Base-by-base conservation (phyloP, 306 rosid genomes). In the Fragaria nilgerrensis region DNA sequence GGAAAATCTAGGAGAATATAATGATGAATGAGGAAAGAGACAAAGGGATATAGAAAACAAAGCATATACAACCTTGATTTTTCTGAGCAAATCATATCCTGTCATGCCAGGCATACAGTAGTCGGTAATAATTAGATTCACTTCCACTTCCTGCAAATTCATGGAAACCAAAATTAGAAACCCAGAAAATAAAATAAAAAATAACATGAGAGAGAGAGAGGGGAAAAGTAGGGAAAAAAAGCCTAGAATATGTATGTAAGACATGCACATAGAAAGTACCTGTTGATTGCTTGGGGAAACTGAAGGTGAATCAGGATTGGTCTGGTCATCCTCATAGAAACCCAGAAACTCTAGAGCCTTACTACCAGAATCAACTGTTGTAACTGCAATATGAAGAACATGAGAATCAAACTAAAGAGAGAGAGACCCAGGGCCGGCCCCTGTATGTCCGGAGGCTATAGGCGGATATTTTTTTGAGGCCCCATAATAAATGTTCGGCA, bases 71-170 rank as follows among this genome's bases (percentile, higher is more conserved):
- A 94, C 98, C 93, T 94, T 94, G 84, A 94, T 92, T 86, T 88
- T 94, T 84, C 86, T 94, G 68, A 94, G 94, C 81, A 94, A 84
- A 85, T 94, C 98, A 88, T 89, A 94, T 85, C 98, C 96, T 76
- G 97, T 94, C 98, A 94, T 94, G 69, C 93, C 98, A 74, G 98
- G 98, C 98, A 94, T 94, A 78, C 98, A 92, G 84, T 94, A 94
- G 68, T 94, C 96, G 37, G 97, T 94, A 50, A 94, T 94, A 23
- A 94, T 85, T 83, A 94, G 97, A 82, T 94, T 94, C 64, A 22
- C 34, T 58, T 86, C 93, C 86, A 85, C 90, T 73, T 84, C 95
- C 98, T 94, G 80, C 7, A 74, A 78, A 76, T 17, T 66, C 76
- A 81, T 53, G 77, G 70, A 75, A 73, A 82, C 32, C 39, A 36